Conservation (phyloP, 192 early-diverging fungal species). For the Chytriomyces sp. region DNA sequence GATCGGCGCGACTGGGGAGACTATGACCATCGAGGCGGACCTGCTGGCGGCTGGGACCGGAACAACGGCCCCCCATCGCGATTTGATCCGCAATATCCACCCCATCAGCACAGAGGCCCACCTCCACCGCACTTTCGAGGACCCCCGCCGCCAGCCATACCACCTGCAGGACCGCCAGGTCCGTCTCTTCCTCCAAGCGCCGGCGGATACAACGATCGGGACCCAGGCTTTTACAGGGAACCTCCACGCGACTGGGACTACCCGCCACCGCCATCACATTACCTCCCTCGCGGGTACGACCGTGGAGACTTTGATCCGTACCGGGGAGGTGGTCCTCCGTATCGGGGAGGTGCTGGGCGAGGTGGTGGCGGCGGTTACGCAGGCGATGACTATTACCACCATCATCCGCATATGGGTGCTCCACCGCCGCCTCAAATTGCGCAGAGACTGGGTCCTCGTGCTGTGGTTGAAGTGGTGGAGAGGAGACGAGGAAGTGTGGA, state of each 20-base stretch:
- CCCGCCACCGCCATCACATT: neutral
- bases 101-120: neutral
- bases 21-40: slow-evolving; percentile 12
- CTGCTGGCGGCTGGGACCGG: neutral
- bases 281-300: slow-evolving; percentile 9
- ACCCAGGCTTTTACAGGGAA: neutral
- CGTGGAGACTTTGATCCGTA: neutral
- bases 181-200: neutral
- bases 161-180: no score
- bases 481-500: neutral
- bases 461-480: slow-evolving; percentile 27
- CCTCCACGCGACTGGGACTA: neutral
- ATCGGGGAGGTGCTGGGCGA: neutral
- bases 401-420: no score
- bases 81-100: neutral
- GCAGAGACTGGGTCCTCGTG: neutral
- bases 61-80: neutral
- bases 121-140: neutral
- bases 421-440: no score
- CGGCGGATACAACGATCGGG: neutral
- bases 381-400: no score
- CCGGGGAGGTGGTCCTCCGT: neutral
- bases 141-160: neutral
- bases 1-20: neutral
- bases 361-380: neutral